phyloP scores from a whole-genome alignment of 2,329 filamentous ascomycete species.

The Fusarium sp. region DNA sequence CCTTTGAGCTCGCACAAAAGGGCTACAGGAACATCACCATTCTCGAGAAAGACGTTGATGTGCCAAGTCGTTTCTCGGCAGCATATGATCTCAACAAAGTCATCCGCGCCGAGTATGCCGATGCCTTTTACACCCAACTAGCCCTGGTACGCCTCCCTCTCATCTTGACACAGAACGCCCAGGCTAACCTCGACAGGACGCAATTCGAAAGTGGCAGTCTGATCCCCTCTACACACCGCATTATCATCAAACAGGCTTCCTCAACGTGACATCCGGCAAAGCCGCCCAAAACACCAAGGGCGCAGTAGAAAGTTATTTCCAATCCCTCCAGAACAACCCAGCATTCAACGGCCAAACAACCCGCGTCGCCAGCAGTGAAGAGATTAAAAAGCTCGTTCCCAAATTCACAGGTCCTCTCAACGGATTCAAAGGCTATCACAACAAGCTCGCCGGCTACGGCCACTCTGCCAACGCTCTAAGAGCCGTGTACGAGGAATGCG shows the following conservation, averaged over 20 bases:
- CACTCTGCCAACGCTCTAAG: conserved; percentile 28
- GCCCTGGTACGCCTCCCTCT: background rate
- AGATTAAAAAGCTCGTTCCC: conserved; percentile 27
- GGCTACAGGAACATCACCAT: conserved; percentile 29
- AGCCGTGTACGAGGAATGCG: conserved; percentile 23
- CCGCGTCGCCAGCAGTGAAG: conserved; percentile 11
- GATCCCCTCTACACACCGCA: conserved; percentile 24
- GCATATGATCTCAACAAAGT: conserved; percentile 34
- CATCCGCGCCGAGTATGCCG: conserved; percentile 30
- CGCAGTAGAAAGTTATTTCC: conserved; percentile 24
- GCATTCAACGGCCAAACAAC: conserved; percentile 25
- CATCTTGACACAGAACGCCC: no score
- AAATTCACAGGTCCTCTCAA: conserved; percentile 18
- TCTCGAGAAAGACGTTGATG: conserved; percentile 25
- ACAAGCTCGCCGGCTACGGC: conserved; percentile 30
- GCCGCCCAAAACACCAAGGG: conserved; percentile 25
- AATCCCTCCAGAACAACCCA: conserved; percentile 22
- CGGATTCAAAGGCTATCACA: conserved; percentile 25
- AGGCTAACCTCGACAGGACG: conserved; percentile 9
- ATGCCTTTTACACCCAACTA: conserved; percentile 26
- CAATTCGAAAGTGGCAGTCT: conserved; percentile 29
- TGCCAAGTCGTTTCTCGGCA: conserved; percentile 27
- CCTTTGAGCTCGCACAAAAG: conserved; percentile 22
- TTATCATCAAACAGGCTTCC: conserved; percentile 33
- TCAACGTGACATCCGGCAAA: conserved; percentile 28